Evolutionary conservation across 179 eudicot species (phyloP), one percentile per base, ranked within the genome.

Genomic region (Heliamphora ciliata): DNA sequence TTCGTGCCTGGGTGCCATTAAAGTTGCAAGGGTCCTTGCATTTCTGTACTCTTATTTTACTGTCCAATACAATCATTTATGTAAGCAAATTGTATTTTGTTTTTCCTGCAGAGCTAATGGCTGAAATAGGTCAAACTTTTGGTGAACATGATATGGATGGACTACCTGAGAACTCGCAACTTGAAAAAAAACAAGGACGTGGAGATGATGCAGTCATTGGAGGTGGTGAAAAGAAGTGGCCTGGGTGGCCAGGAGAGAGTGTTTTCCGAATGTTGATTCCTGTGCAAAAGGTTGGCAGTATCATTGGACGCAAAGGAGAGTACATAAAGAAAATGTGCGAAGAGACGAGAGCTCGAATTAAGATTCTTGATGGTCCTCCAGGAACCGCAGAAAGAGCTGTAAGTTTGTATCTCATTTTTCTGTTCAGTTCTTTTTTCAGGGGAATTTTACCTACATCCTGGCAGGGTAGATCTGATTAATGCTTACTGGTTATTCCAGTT

Each of bases 161-260:
- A 70, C 63, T 72, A 50, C 85, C 83, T 6, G 89, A 82, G 54
- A 40, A 81, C 58, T 56, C 83, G 4, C 81, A 85, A 80, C 80
- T 74, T 80, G 88, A 88, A 67, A 78, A 85, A 56, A 83, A 88
- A 83, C 86, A 85, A 61, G 91, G 50, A 66, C 83, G 71, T n/a
- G 88, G 81, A 77, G 84, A 83, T 76, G 83, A 85, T 81, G 46
- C 82, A 72, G 81, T 52, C 6, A 82, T 47, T 48, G 87, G 48
- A 50, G 82, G 55, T 13, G 90, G 77, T 74, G 97, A 91, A 78
- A 91, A 96, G 82, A 94, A 86, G 83, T 96, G 99, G 99, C 99
- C 99, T 84, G 99, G 99, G 59, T 96, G 99, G 99, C 99, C 99
- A 14, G 99, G 99, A 72, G 99, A 94, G 87, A 93, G 91, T 85